Evolutionary conservation across 805 yeast species (phyloP).

Genomic region (Yarrowia phangngaensis): DNA sequence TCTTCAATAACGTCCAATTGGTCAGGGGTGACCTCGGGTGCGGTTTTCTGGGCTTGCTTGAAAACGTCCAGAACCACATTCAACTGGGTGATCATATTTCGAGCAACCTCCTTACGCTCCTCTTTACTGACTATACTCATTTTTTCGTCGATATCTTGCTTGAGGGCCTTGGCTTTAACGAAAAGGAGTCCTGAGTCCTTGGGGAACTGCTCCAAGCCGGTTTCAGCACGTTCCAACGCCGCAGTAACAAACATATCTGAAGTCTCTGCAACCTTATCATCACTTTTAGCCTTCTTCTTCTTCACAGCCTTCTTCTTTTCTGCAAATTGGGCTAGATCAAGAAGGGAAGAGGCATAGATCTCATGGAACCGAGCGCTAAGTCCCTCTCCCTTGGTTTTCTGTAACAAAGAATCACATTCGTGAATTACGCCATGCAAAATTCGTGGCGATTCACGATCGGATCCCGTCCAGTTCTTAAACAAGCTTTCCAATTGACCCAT

Average conservation of each 20-base stretch:
- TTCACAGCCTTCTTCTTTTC: conserved; percentile 30
- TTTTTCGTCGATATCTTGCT: conserved; percentile 45
- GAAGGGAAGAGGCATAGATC: conserved; percentile 63
- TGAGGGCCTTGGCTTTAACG: conserved; percentile 48
- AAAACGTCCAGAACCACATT: conserved; percentile 46
- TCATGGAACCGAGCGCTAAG: conserved; percentile 53
- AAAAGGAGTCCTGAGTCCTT: conserved; percentile 48
- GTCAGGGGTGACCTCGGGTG: conserved; percentile 9
- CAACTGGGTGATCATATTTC: conserved; percentile 9
- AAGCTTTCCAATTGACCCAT: conserved; percentile 70
- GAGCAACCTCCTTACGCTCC: conserved; percentile 13
- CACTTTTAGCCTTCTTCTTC: conserved; percentile 30
- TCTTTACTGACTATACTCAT: conserved; percentile 20
- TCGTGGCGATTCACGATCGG: conserved; percentile 49
- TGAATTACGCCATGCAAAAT: conserved; percentile 72
- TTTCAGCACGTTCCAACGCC: conserved; percentile 63
- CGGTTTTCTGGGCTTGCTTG: conserved; percentile 42
- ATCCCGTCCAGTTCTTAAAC: conserved; percentile 58
- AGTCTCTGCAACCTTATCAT: conserved; percentile 33
- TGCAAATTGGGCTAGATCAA: conserved; percentile 37
- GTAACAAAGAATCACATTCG: conserved; percentile 77
- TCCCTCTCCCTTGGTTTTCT: conserved; percentile 35
- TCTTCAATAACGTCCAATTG: conserved; percentile 52
- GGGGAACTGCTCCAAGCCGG: conserved; percentile 53
- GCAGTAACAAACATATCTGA: conserved; percentile 61